Conservation (phyloP, 2,329 filamentous ascomycete species). For the Huntiella savannae region DNA sequence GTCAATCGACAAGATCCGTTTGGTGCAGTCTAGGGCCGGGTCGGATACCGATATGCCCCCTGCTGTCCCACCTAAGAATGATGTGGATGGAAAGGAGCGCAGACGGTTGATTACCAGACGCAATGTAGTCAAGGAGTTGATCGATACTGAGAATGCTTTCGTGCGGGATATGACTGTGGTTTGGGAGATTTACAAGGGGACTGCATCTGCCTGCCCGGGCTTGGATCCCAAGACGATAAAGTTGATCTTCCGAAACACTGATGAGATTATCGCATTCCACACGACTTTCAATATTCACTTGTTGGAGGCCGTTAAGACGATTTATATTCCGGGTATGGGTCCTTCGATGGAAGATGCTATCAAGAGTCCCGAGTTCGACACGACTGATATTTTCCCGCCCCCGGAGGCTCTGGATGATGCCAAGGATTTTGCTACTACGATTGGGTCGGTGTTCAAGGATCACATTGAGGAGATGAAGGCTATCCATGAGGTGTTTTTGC, state of each 20-base stretch:
- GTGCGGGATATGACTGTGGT: conserved; percentile 93
- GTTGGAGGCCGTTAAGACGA: conserved; percentile 57
- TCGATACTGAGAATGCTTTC: conserved; percentile 78
- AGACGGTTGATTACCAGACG: conserved; percentile 63
- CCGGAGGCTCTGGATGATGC: conserved; percentile 27
- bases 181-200: conserved; percentile 93
- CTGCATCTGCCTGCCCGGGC: conserved; percentile 61
- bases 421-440: conserved; percentile 31
- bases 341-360: not conserved
- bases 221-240: conserved; percentile 72
- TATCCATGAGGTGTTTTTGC: conserved; percentile 42
- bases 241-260: conserved; percentile 78
- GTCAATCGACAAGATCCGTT: conserved; percentile 8
- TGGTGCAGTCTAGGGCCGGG: not conserved
- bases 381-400: conserved; percentile 21
- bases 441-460: conserved; percentile 34
- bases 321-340: conserved; percentile 43
- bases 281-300: conserved; percentile 59
- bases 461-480: conserved; percentile 42
- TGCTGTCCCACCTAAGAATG: conserved; percentile 10
- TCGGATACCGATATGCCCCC: conserved; percentile 9
- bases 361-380: conserved; percentile 22
- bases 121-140: conserved; percentile 73
- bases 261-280: conserved; percentile 77
- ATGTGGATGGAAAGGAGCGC: conserved; percentile 24